These are phyloP conservation scores for Aethionema arabicum DNA, from an alignment of 345 rosid species.

Conservation along the genomic window DNA sequence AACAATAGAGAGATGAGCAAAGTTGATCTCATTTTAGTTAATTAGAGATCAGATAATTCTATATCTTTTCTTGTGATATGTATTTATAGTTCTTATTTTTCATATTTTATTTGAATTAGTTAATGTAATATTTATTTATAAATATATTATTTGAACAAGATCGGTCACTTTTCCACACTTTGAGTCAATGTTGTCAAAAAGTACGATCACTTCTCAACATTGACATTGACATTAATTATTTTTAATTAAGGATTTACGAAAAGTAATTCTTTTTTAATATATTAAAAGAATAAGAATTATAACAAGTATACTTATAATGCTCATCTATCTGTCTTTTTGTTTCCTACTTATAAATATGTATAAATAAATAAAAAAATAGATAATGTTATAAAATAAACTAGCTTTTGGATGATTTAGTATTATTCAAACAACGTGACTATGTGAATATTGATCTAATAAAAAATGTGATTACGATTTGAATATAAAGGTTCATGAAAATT, in stretches of 20 bases:
- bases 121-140: background rate
- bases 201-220: constrained; percentile 9
- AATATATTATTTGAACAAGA: background rate
- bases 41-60: background rate
- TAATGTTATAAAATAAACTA: background rate
- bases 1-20: constrained; percentile 1
- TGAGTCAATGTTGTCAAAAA: constrained; percentile 19
- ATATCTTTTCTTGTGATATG: background rate
- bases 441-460: too few relatives aligned
- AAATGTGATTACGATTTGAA: too few relatives aligned
- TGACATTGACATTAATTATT: background rate
- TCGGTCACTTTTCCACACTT: constrained; percentile 6
- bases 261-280: too few relatives aligned
- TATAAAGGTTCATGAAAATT: too few relatives aligned
- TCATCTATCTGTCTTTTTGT: constrained; percentile 13
- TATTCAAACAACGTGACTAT: too few relatives aligned
- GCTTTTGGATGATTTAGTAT: background rate
- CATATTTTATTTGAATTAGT: background rate
- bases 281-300: too few relatives aligned
- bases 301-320: background rate
- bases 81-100: constrained; percentile 8
- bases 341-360: background rate
- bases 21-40: constrained; percentile 12
- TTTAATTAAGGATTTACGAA: background rate
- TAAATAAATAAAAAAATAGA: too few relatives aligned